These are phyloP conservation scores for Xerocomus amazonicus DNA, from an alignment of 1,284 basidiomycete species.

Conservation along the genomic window DNA sequence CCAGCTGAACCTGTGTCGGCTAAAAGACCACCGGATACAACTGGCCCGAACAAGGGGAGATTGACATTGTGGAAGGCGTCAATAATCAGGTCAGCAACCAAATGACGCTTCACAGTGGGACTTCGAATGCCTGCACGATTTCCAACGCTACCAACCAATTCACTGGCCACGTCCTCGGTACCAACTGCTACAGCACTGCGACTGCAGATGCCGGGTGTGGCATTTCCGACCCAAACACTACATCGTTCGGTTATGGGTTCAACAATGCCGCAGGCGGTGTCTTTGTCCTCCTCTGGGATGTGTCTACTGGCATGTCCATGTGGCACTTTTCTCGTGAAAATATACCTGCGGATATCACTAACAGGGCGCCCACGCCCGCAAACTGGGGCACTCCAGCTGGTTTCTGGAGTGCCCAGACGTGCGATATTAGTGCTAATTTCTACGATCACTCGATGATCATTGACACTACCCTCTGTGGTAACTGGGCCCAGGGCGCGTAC, in stretches of 20 bases:
- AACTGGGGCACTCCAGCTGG: conserved; percentile 69
- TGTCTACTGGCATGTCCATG: conserved; percentile 58
- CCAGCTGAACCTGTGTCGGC: not conserved
- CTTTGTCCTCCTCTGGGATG: conserved; percentile 70
- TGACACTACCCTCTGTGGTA: conserved; percentile 61
- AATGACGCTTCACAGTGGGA: conserved; percentile 65
- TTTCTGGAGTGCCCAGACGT: conserved; percentile 57
- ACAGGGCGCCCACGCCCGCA: conserved; percentile 53
- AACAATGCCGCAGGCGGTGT: conserved; percentile 70
- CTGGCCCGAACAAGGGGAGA: conserved; percentile 71
- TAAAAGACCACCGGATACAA: conserved; percentile 47
- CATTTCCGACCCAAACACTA: conserved; percentile 36
- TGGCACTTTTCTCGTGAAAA: conserved; percentile 71
- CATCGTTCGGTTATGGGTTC: conserved; percentile 69
- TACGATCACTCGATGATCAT: conserved; percentile 64
- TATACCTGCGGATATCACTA: conserved; percentile 69
- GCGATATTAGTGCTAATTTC: conserved; percentile 69
- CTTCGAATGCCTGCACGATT: conserved; percentile 23
- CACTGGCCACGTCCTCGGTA: conserved; percentile 33
- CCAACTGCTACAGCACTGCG: conserved; percentile 40
- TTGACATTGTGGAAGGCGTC: conserved; percentile 73
- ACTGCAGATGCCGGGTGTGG: conserved; percentile 51
- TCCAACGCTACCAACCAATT: conserved; percentile 12
- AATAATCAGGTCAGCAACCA: conserved; percentile 58
- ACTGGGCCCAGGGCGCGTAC: conserved; percentile 60